Evolutionary conservation across 1,284 basidiomycete genomes (phyloP).

Genomic region (Apiotrichum sp.): DNA sequence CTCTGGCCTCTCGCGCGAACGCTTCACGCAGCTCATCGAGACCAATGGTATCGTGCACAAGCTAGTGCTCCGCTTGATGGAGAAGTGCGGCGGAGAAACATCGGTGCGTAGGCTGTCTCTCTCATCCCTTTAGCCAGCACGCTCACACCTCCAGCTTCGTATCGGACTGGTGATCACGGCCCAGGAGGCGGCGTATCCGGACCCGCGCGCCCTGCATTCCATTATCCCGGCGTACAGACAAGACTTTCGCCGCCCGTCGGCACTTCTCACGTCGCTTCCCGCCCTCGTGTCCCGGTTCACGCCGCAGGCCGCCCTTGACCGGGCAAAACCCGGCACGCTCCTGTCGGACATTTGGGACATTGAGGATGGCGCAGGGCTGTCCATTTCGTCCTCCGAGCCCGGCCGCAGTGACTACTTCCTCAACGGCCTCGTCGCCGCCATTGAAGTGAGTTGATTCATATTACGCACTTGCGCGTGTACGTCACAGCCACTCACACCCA

Average conservation of each 20-base stretch:
- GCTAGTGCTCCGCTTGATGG: conserved; percentile 38
- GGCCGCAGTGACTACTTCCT: conserved; percentile 18
- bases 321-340: conserved; percentile 7
- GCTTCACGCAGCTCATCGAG: conserved; percentile 33
- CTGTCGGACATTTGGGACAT: conserved; percentile 18
- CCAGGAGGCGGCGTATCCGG: conserved; percentile 16
- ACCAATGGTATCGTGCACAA: conserved; percentile 36
- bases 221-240: conserved; percentile 14
- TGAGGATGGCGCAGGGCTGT: conserved; percentile 17
- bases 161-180: conserved; percentile 18
- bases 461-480: not conserved
- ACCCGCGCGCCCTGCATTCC: conserved; percentile 15
- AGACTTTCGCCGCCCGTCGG: conserved; percentile 25
- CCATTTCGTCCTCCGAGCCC: conserved; percentile 16
- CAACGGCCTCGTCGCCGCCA: conserved; percentile 14
- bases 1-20: conserved; percentile 27
- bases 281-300: conserved; percentile 18
- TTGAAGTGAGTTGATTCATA: conserved; percentile 17
- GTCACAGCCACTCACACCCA: conserved; percentile 3
- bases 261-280: conserved; percentile 35
- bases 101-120: conserved; percentile 20
- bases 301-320: conserved; percentile 7
- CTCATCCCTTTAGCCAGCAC: not conserved
- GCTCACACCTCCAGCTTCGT: conserved; percentile 9
- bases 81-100: conserved; percentile 34